Evolutionary conservation across 768 basidiomycete species (phyloP).

Genomic region (button mushroom (Agaricus bisporus)): DNA sequence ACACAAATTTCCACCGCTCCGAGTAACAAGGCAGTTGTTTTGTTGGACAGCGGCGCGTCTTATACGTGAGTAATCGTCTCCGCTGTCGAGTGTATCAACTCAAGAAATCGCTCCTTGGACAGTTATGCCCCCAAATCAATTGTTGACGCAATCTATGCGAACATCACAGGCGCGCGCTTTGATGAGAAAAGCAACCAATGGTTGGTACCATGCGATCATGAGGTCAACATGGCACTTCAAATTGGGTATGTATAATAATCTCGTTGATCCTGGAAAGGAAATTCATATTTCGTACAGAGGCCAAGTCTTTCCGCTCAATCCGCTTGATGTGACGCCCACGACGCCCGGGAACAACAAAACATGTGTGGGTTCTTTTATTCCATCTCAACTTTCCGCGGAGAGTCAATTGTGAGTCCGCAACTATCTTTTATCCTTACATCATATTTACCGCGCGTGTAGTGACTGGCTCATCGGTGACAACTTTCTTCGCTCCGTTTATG

Average conservation of each 20-base stretch:
- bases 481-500: conserved; percentile 75
- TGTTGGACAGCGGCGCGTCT: conserved; percentile 80
- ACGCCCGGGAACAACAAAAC: conserved; percentile 35
- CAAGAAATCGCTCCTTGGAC: not conserved
- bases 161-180: conserved; percentile 56
- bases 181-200: conserved; percentile 51
- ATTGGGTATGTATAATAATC: conserved; percentile 46
- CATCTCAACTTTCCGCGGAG: conserved; percentile 51
- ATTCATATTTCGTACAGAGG: conserved; percentile 37
- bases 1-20: conserved; percentile 54
- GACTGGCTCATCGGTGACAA: conserved; percentile 85
- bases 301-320: conserved; percentile 73
- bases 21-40: conserved; percentile 62
- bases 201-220: conserved; percentile 66
- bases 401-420: conserved; percentile 54
- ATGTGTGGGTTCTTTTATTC: conserved; percentile 76
- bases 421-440: not conserved
- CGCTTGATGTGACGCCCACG: conserved; percentile 62
- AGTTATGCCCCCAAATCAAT: conserved; percentile 68
- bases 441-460: conserved; percentile 27
- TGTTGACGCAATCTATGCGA: conserved; percentile 64
- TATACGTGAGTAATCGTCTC: conserved; percentile 51
- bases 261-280: not conserved
- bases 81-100: not conserved
- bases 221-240: conserved; percentile 77